phyloP scores from a whole-genome alignment of 768 basidiomycete species.

The Leccinum subgranulosum region DNA sequence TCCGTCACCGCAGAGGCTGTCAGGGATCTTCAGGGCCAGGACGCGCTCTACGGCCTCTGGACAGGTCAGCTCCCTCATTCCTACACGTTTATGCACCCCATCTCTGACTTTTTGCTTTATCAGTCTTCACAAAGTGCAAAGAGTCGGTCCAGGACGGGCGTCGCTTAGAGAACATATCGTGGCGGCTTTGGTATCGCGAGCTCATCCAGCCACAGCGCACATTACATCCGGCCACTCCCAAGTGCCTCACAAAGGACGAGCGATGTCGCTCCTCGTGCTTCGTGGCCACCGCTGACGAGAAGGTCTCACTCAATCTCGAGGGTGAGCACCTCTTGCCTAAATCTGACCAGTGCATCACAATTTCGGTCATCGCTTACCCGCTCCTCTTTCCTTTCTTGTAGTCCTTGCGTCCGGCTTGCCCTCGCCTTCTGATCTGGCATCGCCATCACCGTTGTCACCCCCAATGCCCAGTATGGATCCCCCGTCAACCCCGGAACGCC shows the following conservation, averaged over 20 bases:
- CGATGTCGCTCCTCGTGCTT: constrained; percentile 27
- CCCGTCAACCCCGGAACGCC: constrained; percentile 29
- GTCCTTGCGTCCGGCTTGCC: constrained; percentile 22
- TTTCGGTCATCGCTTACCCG: constrained; percentile 13
- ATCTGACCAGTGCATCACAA: constrained; percentile 6
- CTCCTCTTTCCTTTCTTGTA: constrained; percentile 19
- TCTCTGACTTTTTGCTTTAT: constrained; percentile 9
- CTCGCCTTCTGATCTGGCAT: constrained; percentile 29
- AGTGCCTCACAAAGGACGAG: constrained; percentile 19
- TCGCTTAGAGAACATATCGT: constrained; percentile 82
- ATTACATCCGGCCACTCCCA: constrained; percentile 29
- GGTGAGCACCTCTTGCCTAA: constrained; percentile 17
- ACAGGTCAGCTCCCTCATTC: constrained; percentile 41
- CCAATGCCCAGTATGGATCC: constrained; percentile 13
- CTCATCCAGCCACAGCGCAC: constrained; percentile 37
- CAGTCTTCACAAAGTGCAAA: constrained; percentile 86
- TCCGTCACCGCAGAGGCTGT: constrained; percentile 64
- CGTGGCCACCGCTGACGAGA: constrained; percentile 18
- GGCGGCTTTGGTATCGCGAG: constrained; percentile 80
- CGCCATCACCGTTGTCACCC: constrained; percentile 28
- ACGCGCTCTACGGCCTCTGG: constrained; percentile 68
- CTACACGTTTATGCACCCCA: not conserved
- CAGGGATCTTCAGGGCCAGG: constrained; percentile 62
- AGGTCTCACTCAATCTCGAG: constrained; percentile 9
- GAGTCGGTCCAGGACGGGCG: constrained; percentile 75